A percentile compares a stretch with the other conserved stretches of the same genome.
These are phyloP conservation scores for Cornus kousa DNA, from an alignment of 148 eudicot genomes.

Conservation along the genomic window DNA sequence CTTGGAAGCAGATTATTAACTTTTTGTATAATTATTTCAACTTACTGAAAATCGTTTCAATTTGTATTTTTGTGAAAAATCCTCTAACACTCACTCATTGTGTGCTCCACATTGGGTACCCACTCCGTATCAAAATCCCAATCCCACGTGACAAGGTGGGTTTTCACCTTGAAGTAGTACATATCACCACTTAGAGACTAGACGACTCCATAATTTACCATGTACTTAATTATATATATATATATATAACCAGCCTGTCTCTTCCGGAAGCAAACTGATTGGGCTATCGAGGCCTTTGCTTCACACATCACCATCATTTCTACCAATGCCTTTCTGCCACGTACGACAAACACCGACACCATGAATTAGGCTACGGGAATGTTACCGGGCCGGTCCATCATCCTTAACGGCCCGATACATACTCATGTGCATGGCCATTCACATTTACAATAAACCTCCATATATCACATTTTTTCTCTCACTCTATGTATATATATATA, in stretches of 20 bases:
- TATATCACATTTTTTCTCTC: neutral
- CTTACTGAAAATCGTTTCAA: too few relatives aligned
- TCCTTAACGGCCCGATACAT: slow-evolving; percentile 9
- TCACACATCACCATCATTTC: neutral
- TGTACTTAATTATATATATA: neutral
- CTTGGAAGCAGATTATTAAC: too few relatives aligned
- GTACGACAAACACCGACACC: slow-evolving; percentile 26
- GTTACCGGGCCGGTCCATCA: slow-evolving; percentile 7
- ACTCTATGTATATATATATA: neutral
- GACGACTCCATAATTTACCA: neutral
- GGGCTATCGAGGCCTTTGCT: slow-evolving; percentile 29
- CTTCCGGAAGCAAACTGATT: slow-evolving; percentile 14
- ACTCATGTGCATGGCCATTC: slow-evolving; percentile 2
- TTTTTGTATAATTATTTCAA: too few relatives aligned
- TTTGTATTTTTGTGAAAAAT: too few relatives aligned
- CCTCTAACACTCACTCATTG: too few relatives aligned
- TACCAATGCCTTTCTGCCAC: slow-evolving; percentile 14
- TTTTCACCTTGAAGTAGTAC: neutral
- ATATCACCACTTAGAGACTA: neutral
- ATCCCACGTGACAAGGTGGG: neutral
- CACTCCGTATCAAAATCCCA: neutral
- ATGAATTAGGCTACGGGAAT: slow-evolving; percentile 20
- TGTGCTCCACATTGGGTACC: neutral
- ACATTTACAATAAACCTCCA: neutral
- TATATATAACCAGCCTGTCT: neutral